Conservation (phyloP, 2,329 filamentous ascomycete genomes). For the Ascochyta pisi region DNA sequence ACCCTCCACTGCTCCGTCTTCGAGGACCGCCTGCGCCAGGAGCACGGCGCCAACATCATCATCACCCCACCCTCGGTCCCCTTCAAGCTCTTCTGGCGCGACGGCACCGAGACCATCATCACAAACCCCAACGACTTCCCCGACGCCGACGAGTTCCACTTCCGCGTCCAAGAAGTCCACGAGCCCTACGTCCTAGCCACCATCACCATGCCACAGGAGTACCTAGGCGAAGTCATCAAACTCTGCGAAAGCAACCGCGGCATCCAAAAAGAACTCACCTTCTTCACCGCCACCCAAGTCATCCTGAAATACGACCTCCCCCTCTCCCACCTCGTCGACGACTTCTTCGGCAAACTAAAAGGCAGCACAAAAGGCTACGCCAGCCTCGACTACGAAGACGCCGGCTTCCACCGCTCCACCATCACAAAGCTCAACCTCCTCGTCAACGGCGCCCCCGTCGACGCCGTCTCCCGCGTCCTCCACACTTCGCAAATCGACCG, state of each 20-base stretch:
- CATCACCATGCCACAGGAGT: slow-evolving; percentile 90
- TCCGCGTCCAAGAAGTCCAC: slow-evolving; percentile 66
- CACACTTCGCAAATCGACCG: slow-evolving; percentile 82
- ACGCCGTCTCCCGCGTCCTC: slow-evolving; percentile 90
- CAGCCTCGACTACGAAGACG: slow-evolving; percentile 94
- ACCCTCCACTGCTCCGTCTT: slow-evolving; percentile 99
- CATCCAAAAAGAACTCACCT: slow-evolving; percentile 84
- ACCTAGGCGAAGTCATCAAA: slow-evolving; percentile 92
- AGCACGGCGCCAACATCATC: slow-evolving; percentile 93
- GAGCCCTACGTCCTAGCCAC: slow-evolving; percentile 82
- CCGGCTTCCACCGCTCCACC: slow-evolving; percentile 79
- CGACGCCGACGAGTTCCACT: slow-evolving; percentile 66
- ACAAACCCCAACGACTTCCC: slow-evolving; percentile 90
- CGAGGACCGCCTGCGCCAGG: slow-evolving; percentile 90
- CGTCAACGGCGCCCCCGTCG: slow-evolving; percentile 91
- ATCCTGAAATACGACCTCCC: slow-evolving; percentile 93
- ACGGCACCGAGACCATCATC: slow-evolving; percentile 79
- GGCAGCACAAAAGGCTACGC: slow-evolving; percentile 94
- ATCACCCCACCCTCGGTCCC: slow-evolving; percentile 96
- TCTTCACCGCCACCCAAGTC: slow-evolving; percentile 90
- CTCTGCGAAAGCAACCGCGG: slow-evolving; percentile 90
- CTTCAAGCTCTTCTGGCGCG: slow-evolving; percentile 80
- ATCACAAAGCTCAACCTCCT: slow-evolving; percentile 90
- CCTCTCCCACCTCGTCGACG: slow-evolving; percentile 88
- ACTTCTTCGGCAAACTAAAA: slow-evolving; percentile 97